Evolutionary conservation across 1,139 yeast species (phyloP), one percentile per base, ranked within the genome.

Genomic region (Yamadazyma mexicana): DNA sequence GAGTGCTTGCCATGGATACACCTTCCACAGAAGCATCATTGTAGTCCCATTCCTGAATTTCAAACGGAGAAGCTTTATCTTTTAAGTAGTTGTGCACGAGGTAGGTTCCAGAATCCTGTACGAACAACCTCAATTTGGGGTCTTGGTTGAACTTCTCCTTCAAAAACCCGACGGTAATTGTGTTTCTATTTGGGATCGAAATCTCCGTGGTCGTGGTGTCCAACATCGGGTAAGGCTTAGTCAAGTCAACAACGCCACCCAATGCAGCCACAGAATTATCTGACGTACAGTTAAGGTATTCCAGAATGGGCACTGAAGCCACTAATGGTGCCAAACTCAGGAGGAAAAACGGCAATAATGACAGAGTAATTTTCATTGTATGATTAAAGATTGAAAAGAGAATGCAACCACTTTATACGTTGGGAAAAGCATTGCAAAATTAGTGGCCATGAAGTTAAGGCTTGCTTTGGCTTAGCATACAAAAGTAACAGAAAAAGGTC

Each of bases 1-100:
- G 43, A 12, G 42, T 14, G 7, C 22, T 42, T 12, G 33, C 17
- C 2, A 16, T 27, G 3, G 23, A 17, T 3, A 23, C 18, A 4
- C 33, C 25, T 2, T 16, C 27, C 12, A 40, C 35, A 4, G 31
- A 14, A 12, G 39, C 43, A 4, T 43, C 32, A 9, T 35, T 38
- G 25, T 45, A 48, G 29, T 48, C 48, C 42, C 42, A 45, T 32
- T 45, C 49, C 17, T 42, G 26, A 5, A 44, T 31, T n/a, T 23
- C 27, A 30, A 40, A 40, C 4, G 26, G 28, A 6, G 10, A 4
- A 5, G 23, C 26, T 8, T 17, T 25, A 12, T 34, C 34, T 20
- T 31, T 31, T 11, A 28, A 11, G 25, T 28, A 27, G 17, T 39
- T 40, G n/a, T 35, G 14, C 7, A 40, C 31, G 11, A 44, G 24